A percentile compares a stretch with the other conserved stretches of the same genome.
Conservation (phyloP, 345 rosid genomes). For the Eutrema heterophyllum region DNA sequence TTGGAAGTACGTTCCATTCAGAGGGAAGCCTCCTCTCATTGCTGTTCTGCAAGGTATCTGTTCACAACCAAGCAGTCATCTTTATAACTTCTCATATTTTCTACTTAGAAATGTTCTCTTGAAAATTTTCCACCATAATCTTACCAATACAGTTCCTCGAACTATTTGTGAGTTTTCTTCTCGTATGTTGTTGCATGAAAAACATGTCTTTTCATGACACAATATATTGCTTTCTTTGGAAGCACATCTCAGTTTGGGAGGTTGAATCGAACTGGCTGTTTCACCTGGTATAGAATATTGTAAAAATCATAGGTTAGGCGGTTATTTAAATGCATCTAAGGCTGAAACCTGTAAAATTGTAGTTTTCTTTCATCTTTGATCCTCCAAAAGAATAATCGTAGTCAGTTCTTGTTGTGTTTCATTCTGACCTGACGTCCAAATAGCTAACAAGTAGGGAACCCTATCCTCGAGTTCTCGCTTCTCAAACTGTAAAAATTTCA, state of each 20-base stretch:
- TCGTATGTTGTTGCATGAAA: conserved; percentile 55
- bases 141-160: conserved; percentile 87
- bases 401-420: not conserved
- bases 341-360: not conserved
- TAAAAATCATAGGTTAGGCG: not conserved
- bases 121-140: not conserved
- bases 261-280: conserved; percentile 60
- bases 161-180: conserved; percentile 66
- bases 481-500: conserved; percentile 54
- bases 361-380: no score
- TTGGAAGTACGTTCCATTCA: conserved; percentile 82
- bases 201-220: conserved; percentile 57
- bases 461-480: conserved; percentile 68
- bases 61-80: not conserved
- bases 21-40: conserved; percentile 49
- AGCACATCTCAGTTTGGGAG: conserved; percentile 47
- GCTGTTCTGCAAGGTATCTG: conserved; percentile 74
- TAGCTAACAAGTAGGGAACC: conserved; percentile 69
- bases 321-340: not conserved
- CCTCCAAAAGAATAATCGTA: no score
- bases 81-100: not conserved
- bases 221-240: conserved; percentile 39
- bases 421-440: conserved; percentile 85
- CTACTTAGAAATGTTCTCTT: not conserved
- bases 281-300: conserved; percentile 47